Evolutionary conservation across 805 yeast species (phyloP).

Genomic region (Candida namnaoensis): DNA sequence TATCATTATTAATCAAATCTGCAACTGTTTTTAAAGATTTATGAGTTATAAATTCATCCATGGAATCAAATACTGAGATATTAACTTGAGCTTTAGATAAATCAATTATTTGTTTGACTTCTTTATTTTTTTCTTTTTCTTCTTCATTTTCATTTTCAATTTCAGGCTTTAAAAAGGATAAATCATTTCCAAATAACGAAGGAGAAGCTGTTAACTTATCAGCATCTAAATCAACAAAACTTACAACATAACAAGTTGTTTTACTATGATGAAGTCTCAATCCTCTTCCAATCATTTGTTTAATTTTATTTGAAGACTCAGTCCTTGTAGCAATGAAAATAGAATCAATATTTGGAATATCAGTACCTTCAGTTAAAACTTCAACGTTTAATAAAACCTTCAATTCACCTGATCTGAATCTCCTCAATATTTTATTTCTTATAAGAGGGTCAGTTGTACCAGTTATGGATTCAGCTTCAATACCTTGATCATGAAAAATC

Average conservation of each 20-base stretch:
- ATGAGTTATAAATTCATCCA: too few relatives aligned
- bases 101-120: background rate
- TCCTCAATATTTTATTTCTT: constrained; percentile 42
- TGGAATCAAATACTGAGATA: too few relatives aligned
- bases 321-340: constrained; percentile 77
- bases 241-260: constrained; percentile 62
- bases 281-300: constrained; percentile 92
- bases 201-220: constrained; percentile 50
- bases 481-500: constrained; percentile 46
- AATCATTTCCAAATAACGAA: constrained; percentile 29
- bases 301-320: constrained; percentile 55
- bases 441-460: constrained; percentile 61
- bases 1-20: too few relatives aligned
- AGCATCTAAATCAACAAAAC: constrained; percentile 59
- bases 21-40: too few relatives aligned
- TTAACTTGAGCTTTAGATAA: too few relatives aligned
- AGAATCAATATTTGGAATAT: constrained; percentile 82
- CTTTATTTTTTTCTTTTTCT: background rate
- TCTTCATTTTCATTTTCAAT: constrained; percentile 1
- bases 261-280: constrained; percentile 57
- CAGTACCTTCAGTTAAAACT: constrained; percentile 92
- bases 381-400: constrained; percentile 81
- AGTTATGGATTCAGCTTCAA: constrained; percentile 46
- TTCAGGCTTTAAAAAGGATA: constrained; percentile 1
- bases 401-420: constrained; percentile 53